Base-by-base conservation (phyloP, 2,329 filamentous ascomycete species). In the Lomentospora prolificans region DNA sequence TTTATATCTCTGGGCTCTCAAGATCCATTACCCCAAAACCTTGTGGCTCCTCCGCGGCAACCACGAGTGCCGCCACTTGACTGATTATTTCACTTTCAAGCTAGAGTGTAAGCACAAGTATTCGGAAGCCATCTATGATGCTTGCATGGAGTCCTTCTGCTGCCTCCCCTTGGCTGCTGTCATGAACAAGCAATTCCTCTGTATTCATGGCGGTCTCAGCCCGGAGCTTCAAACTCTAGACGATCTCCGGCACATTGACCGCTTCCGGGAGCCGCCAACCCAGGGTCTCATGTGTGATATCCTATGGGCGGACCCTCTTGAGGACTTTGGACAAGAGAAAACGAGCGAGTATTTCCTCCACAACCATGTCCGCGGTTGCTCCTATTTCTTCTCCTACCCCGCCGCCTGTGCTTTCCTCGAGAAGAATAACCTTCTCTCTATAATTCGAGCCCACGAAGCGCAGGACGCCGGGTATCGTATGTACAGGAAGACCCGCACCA, bases 31-130 rank as follows among this genome's bases (percentile, higher is more conserved):
- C 69, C 94, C 94, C 55, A 90, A 97, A 72, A 92, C 90, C 19
- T 84, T 99, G 57, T 99, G 94, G 94, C 80, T 99, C 63, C 82
- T 99, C 63, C 89, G 94, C 65, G 94, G 94, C 63, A 99, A 99
- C 73, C 94, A 99, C 75, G 94, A 99, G 75, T 99, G 94, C 72
- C 87, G 94, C 66, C 94, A 99, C 76, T 81, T 99, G 80, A 99
- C 94, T 57, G 94, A 99, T 70, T 99, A 99, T 79, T 99, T 99
- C 75, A 99, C 94, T 59, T 99, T 99, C 79, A 97, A 99, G 79
- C 85, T 99, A 57, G 94, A 99, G 72, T 99, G 94, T 80, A 96
- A 96, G 77, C 94, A 99, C 82, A 99, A 99, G 73, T 99, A 99
- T 75, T 96, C 90, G 31, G 94, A 97, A 75, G 82, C 82, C 61